Conservation (phyloP, 176 grass and related monocot species). For the Secale cereale region DNA sequence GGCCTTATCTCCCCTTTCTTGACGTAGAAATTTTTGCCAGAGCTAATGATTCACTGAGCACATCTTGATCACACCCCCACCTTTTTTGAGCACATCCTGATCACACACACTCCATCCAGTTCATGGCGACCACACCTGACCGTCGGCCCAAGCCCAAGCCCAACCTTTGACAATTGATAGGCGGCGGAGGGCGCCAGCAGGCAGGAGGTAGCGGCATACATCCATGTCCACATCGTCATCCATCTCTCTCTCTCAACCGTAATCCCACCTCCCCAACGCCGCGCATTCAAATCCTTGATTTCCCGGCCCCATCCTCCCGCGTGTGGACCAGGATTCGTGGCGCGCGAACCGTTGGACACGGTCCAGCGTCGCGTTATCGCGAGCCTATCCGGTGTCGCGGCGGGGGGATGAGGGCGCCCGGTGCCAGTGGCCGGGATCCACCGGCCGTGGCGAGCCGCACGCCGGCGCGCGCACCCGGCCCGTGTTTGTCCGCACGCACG, state of each 20-base stretch:
- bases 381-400: conserved; percentile 36
- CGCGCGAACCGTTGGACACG: conserved; percentile 33
- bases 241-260: background rate
- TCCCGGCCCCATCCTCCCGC: background rate
- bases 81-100: background rate
- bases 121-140: background rate
- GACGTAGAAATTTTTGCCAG: too few species aligned
- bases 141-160: background rate
- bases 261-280: background rate
- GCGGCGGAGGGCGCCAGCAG: background rate
- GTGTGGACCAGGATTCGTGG: conserved; percentile 13
- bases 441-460: conserved; percentile 36
- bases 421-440: conserved; percentile 31
- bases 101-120: background rate
- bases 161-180: background rate
- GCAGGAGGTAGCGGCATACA: background rate
- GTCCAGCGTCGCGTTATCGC: conserved; percentile 25
- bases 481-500: conserved; percentile 15
- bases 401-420: conserved; percentile 9
- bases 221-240: background rate
- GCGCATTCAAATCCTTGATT: background rate
- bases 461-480: background rate
- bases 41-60: background rate
- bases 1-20: too few species aligned
- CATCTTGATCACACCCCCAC: background rate